Evolutionary conservation across 2,329 filamentous ascomycete genomes (phyloP), one percentile per base, ranked within the genome.

Genomic region (Trichoderma oligosporum): DNA sequence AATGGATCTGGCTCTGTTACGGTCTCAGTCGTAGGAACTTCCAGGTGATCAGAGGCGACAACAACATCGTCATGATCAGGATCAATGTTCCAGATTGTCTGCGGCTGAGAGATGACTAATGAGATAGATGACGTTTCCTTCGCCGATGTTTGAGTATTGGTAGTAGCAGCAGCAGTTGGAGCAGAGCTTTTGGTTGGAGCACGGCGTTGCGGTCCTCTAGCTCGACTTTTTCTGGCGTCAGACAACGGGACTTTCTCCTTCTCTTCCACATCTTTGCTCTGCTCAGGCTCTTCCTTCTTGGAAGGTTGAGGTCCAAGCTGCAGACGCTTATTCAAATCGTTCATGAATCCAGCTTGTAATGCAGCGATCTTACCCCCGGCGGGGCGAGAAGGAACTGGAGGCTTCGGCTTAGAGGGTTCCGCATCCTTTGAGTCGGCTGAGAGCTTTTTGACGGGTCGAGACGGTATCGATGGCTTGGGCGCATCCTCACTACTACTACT

Each of bases 311-410:
- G 93, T 1, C 94, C 94, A 33, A 96, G 75, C 68, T 91, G 87
- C 25, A 99, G 78, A 47, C 91, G 88, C 65, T 91, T 92, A 72
- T 97, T 96, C 39, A 99, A 77, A 67, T 97, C 93, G 42, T 86
- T 91, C 81, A 99, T 85, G 72, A 99, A 97, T 3, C 89, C 91
- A 35, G 89, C 89, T 73, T 96, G 91, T 29, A 99, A 77, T 22
- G 90, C 88, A 14, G 92, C 91, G 69, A 99, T 95, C 76, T 97
- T 97, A 65, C 85, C 83, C 8, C 89, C 89, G 41, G 81, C 80
- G 2, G 91, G 89, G 44, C 91, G 84, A 29, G 62, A 71, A 9
- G 94, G 92, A 2, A 97, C 82, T 0, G 85, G 82, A 4, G 94
- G 92, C 70, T 97, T 97, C n/a, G 83, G 73, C 69, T 91, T 95